Base-by-base conservation (phyloP, 768 basidiomycete species). In the Kwoniella sp. region DNA sequence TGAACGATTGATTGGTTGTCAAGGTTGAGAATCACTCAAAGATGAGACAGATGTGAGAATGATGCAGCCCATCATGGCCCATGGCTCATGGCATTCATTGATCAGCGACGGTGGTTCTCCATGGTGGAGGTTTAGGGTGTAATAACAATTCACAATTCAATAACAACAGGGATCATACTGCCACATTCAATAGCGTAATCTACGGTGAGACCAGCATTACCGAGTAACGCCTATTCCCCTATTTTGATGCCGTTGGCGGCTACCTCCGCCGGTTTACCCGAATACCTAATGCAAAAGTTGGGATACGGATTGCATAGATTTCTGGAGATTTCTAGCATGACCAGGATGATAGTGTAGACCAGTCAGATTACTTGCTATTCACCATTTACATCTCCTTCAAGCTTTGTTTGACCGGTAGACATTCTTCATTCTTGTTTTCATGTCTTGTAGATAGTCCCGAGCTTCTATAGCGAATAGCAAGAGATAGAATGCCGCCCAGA, bases 401-500 rank as follows among this genome's bases (percentile, higher is more conserved):
- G n/a, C n/a, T n/a, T n/a, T 15, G 21, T 13, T 51, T 19, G 24
- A 4, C 7, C 33, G 5, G 33, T 33, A 33, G 33, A 33, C 13
- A 33, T 33, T n/a, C 33, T 6, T 33, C 33, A 5, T 33, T 33
- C 33, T 51, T 9, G 50, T 15, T 51, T 22, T 25, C 25, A n/a
- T 29, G 17, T 40, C 33, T 33, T 55, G 21, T 21, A 17, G 17
- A 29, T 37, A 36, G 46, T 15, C 12, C 24, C 12, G 30, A 55
- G 21, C 7, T 7, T 54, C 24, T 10, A 15, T 37, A 44, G 17
- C 40, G 17, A 44, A 15, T 9, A 4, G 17, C 8, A 44, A 21
- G 30, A 33, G 3, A 9, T 37, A 66, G 12, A 22, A 72, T 72
- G 71, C 71, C 71, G 27, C 71, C 71, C 10, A 62, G 71, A 65